These are phyloP conservation scores for Cladobotryum mycophilum DNA, from an alignment of 2,329 filamentous ascomycete genomes.

Conservation along the genomic window DNA sequence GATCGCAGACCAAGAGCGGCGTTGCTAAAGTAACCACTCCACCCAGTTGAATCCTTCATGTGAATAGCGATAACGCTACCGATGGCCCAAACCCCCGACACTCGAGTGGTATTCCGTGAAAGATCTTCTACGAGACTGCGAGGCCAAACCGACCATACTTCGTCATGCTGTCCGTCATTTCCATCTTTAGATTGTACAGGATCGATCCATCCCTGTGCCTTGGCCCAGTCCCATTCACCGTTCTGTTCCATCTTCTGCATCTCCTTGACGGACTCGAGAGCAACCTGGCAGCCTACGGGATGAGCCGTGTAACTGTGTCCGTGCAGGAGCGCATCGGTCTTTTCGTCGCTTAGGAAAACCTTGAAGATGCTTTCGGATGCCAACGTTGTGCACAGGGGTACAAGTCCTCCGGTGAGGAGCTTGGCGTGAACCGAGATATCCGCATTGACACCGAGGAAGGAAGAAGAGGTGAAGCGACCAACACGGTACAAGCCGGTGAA, in stretches of 20 bases:
- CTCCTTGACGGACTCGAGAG: constrained; percentile 55
- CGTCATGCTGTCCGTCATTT: constrained; percentile 14
- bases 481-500: constrained; percentile 83
- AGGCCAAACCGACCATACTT: constrained; percentile 66
- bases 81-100: constrained; percentile 64
- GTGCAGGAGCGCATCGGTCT: constrained; percentile 72
- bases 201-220: constrained; percentile 37
- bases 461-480: constrained; percentile 63
- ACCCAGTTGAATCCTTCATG: constrained; percentile 34
- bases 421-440: constrained; percentile 81
- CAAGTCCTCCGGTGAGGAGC: constrained; percentile 70
- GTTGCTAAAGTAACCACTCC: constrained; percentile 40
- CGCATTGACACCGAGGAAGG: constrained; percentile 60
- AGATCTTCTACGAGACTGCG: constrained; percentile 50
- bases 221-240: constrained; percentile 52
- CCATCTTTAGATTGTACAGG: not conserved
- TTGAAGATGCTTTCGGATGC: constrained; percentile 69
- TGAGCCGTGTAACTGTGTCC: constrained; percentile 86
- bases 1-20: constrained; percentile 39
- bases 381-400: constrained; percentile 71
- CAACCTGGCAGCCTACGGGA: constrained; percentile 73
- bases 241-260: constrained; percentile 53
- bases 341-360: constrained; percentile 64
- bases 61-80: constrained; percentile 68
- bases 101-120: constrained; percentile 44